Conservation (phyloP, 2,329 filamentous ascomycete species). For the Torrubiella hemipterigena region DNA sequence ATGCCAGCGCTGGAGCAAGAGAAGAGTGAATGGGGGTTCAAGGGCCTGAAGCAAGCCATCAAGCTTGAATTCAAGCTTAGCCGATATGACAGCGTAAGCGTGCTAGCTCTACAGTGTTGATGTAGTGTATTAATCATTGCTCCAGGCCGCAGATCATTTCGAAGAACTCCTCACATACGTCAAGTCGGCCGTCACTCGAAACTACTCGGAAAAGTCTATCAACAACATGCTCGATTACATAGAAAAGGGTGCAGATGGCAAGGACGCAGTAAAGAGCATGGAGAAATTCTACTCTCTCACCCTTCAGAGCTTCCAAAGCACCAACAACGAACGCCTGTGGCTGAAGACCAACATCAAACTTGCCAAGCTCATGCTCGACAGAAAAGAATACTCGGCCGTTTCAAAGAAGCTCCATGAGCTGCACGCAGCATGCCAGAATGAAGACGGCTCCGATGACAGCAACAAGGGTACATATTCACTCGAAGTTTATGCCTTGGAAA, state of each 20-base stretch:
- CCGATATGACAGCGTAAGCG: constrained; percentile 64
- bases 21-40: constrained; percentile 98
- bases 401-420: constrained; percentile 78
- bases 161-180: constrained; percentile 93
- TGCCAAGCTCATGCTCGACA: constrained; percentile 78
- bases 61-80: constrained; percentile 92
- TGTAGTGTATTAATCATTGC: constrained; percentile 6
- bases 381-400: constrained; percentile 74
- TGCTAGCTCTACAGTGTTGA: not conserved
- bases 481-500: constrained; percentile 93
- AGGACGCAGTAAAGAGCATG: constrained; percentile 66
- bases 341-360: constrained; percentile 98
- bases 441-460: constrained; percentile 80
- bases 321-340: constrained; percentile 95
- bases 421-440: constrained; percentile 75
- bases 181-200: constrained; percentile 90
- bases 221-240: constrained; percentile 99
- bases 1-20: constrained; percentile 75
- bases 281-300: constrained; percentile 93
- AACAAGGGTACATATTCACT: constrained; percentile 94
- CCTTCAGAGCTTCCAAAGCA: constrained; percentile 87
- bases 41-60: constrained; percentile 93
- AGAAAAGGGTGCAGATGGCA: constrained; percentile 69
- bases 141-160: constrained; percentile 80
- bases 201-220: constrained; percentile 98